Conservation (phyloP, 768 basidiomycete species). For the Auriscalpium orientale region DNA sequence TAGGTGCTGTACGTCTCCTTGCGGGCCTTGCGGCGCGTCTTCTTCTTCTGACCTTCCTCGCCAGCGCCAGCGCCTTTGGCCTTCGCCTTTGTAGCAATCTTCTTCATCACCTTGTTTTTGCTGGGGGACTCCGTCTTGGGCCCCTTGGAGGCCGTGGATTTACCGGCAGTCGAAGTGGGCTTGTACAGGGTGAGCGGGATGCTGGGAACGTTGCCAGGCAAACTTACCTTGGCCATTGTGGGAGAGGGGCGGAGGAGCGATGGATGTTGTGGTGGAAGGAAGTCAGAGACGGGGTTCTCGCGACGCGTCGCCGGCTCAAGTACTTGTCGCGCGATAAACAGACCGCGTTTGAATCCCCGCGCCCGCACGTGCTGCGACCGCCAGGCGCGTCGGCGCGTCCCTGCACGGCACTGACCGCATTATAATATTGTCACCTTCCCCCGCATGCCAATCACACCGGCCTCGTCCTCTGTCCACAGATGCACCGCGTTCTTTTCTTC, state of each 20-base stretch:
- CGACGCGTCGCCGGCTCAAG: background rate
- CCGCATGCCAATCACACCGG: slow-evolving; percentile 63
- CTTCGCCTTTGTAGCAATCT: slow-evolving; percentile 52
- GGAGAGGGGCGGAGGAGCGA: background rate
- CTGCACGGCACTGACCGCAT: no score
- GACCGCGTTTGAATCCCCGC: background rate
- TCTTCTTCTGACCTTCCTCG: slow-evolving; percentile 58
- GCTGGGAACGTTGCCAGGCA: background rate
- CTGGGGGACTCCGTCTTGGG: slow-evolving; percentile 23
- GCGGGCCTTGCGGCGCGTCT: slow-evolving; percentile 72
- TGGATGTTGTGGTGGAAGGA: background rate
- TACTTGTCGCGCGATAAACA: background rate
- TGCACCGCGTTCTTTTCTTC: slow-evolving; percentile 28
- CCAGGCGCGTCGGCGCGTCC: background rate
- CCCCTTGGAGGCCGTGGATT: slow-evolving; percentile 44
- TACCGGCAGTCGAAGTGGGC: slow-evolving; percentile 22
- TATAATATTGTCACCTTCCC: slow-evolving; percentile 28
- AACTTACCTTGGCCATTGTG: slow-evolving; percentile 6
- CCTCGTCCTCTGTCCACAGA: slow-evolving; percentile 53
- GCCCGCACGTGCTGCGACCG: background rate
- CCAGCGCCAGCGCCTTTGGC: slow-evolving; percentile 37
- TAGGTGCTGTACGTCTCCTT: slow-evolving; percentile 83
- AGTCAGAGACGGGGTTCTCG: background rate
- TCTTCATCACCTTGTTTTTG: slow-evolving; percentile 34
- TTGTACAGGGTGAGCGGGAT: background rate